Base-by-base conservation (phyloP, 345 rosid genomes). In the Draba incana region DNA sequence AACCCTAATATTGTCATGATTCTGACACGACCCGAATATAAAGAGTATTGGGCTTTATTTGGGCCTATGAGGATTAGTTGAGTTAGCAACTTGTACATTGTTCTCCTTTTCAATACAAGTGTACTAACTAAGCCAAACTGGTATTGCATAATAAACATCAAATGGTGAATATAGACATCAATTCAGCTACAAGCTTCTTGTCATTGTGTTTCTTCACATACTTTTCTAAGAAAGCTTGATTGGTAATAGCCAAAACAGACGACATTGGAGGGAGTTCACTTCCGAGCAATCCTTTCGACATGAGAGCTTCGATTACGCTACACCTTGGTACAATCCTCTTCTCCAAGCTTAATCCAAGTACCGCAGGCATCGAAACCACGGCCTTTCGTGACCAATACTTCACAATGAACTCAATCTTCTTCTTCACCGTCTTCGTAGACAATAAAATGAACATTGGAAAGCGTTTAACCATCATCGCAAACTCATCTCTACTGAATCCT, bases 261-360 rank as follows among this genome's bases (percentile, higher is more conserved):
- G 54, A 62, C 15, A 62, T 1, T 46, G 53, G 0, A 45, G 66
- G 54, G 42, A 11, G 14, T 30, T 14, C 6, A 31, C 28, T 30
- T 46, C 54, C 42, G 3, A 62, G 27, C 53, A 45, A 14, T 45
- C 66, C 66, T 61, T 30, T 62, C 1, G 28, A 15, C 53, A 62
- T 62, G 28, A 62, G 66, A 46, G 66, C 54, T 62, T 62, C 16
- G 16, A 62, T 10, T 7, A 62, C 66, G 0, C 46, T 46, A 62
- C 54, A 62, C 41, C 54, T 46, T 1, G 66, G 66, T 1, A 62
- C 7, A 31, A 5, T 62, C 43, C 66, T 46, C 66, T 62, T 62
- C 54, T 62, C 66, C 66, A 62, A 2, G 16, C 54, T 62, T 11
- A 5, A 62, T 15, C 30, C 43, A 46, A 62, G 7, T 16, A 62